A percentile compares a stretch with the other conserved stretches of the same genome.
Conservation (phyloP, 495 filamentous ascomycete genomes). For the Penicillium argentinense region DNA sequence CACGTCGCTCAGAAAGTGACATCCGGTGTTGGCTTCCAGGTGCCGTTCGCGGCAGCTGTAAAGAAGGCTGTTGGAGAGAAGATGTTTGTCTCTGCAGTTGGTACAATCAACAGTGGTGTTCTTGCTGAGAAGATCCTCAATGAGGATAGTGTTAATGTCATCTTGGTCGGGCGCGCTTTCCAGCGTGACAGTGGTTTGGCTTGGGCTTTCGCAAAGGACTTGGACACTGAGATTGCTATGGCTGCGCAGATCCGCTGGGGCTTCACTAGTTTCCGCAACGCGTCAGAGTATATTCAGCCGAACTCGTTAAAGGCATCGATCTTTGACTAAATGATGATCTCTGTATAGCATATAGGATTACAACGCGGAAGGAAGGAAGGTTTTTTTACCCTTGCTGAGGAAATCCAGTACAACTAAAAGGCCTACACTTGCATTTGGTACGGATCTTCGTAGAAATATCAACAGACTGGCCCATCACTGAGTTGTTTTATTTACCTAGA, state of each 20-base stretch:
- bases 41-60: slow-evolving; percentile 54
- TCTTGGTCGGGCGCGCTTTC: slow-evolving; percentile 61
- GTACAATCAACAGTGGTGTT: slow-evolving; percentile 56
- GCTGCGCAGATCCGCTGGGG: slow-evolving; percentile 65
- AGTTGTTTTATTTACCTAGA: too few relatives aligned
- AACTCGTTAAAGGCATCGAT: slow-evolving; percentile 20
- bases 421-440: too few relatives aligned
- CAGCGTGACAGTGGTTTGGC: slow-evolving; percentile 64
- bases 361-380: too few relatives aligned
- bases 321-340: too few relatives aligned
- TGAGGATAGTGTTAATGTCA: slow-evolving; percentile 55
- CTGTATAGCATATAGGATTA: too few relatives aligned
- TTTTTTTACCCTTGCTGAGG: too few relatives aligned
- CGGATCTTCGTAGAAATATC: too few relatives aligned
- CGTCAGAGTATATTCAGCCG: slow-evolving; percentile 20
- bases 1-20: slow-evolving; percentile 56
- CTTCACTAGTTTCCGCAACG: slow-evolving; percentile 16
- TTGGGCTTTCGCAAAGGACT: slow-evolving; percentile 63
- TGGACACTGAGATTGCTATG: slow-evolving; percentile 57
- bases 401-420: too few relatives aligned
- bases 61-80: slow-evolving; percentile 58
- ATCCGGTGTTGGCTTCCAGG: slow-evolving; percentile 59
- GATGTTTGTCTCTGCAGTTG: slow-evolving; percentile 57
- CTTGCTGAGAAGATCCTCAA: slow-evolving; percentile 55
- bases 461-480: too few relatives aligned